Conservation (phyloP, 2,329 filamentous ascomycete species). For the Tolypocladium pustulatum region DNA sequence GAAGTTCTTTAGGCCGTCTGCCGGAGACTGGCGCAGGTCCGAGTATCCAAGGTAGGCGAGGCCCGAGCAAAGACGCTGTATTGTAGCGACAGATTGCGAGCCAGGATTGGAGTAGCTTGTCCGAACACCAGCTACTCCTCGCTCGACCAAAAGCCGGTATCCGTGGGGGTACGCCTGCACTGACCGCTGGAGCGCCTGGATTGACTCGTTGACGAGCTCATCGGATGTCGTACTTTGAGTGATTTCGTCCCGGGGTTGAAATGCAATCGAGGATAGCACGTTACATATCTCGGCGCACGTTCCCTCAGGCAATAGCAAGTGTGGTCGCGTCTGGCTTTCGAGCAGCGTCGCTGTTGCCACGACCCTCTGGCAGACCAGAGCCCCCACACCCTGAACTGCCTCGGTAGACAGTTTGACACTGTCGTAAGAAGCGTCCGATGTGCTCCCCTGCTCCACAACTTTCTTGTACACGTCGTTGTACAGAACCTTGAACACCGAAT, state of each 20-base stretch:
- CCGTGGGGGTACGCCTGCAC: conserved; percentile 23
- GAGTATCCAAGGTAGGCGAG: conserved; percentile 41
- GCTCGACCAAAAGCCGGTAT: conserved; percentile 21
- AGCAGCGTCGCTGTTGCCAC: not conserved
- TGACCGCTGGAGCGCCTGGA: conserved; percentile 28
- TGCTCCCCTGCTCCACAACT: conserved; percentile 19
- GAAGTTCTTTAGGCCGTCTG: conserved; percentile 26
- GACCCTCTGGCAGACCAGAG: conserved; percentile 29
- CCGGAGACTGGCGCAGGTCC: conserved; percentile 16
- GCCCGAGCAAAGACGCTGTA: conserved; percentile 28
- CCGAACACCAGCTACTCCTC: conserved; percentile 15
- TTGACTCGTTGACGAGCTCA: conserved; percentile 29
- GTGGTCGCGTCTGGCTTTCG: conserved; percentile 3
- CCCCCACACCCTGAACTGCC: conserved; percentile 34
- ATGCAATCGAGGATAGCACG: conserved; percentile 19
- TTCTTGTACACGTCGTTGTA: conserved; percentile 32
- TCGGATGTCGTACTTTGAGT: conserved; percentile 15
- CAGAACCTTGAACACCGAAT: conserved; percentile 27
- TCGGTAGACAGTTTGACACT: conserved; percentile 30
- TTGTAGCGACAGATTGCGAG: conserved; percentile 13
- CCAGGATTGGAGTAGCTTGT: conserved; percentile 10
- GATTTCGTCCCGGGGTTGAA: conserved; percentile 10
- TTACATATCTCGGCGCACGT: conserved; percentile 28
- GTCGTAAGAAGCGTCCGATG: conserved; percentile 20
- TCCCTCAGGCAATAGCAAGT: conserved; percentile 21